Base-by-base conservation (phyloP, 305 asterid species). In the Fraxinus floribunda region DNA sequence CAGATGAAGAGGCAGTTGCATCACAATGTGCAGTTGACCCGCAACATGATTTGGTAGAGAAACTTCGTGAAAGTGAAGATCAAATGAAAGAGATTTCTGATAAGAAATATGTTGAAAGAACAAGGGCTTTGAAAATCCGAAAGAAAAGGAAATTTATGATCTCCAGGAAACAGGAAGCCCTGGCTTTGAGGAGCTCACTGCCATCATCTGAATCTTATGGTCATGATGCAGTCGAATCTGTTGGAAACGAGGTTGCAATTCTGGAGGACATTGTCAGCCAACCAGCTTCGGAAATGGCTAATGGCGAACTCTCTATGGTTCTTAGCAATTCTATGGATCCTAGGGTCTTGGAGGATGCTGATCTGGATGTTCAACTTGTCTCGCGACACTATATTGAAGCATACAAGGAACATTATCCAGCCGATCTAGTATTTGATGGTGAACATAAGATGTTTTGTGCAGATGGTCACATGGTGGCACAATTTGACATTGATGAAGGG, bases 321-420 rank as follows among this genome's bases (percentile, higher is more conserved):
- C 87, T 89, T 30, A 87, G 88, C 87, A 88, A 90, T 82, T 88
- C 92, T 7, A 60, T 89, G 86, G 90, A 83, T 86, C 79, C 89
- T 83, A 86, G 83, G 76, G 83, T 88, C 75, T 57, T 85, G 74
- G 90, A 81, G 83, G 77, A 86, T 81, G 79, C 79, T 16, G 85
- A 81, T 62, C 81, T 88, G n/a, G 84, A 84, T 49, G 85, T 76
- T 36, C 90, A 85, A 68, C 79, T 80, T 46, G 86, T 80, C 78
- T 74, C 92, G 7, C 88, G 71, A 44, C 86, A 76, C 52, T 89
- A 79, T 83, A 57, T 76, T 38, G 87, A 86, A 74, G 81, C 82
- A 75, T 86, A 83, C 39, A 81, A 88, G 35, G 86, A 80, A 78
- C 81, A 84, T 57, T 86, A 83, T 78, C 86, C 89, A 7, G 78